These are phyloP conservation scores for Epithele typhae DNA, from an alignment of 768 basidiomycete genomes.

Conservation along the genomic window DNA sequence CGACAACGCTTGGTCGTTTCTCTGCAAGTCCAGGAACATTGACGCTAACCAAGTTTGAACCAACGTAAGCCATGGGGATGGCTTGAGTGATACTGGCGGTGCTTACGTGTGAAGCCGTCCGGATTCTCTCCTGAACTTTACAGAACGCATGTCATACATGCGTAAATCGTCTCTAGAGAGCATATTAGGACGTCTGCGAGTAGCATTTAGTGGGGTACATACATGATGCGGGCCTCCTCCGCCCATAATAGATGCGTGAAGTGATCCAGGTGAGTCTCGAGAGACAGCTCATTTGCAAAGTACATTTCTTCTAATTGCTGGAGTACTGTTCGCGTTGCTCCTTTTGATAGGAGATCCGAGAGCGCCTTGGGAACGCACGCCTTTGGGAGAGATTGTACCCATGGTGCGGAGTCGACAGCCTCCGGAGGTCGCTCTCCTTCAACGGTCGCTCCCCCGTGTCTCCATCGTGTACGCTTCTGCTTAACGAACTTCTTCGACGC, in stretches of 20 bases:
- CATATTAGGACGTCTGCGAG: neutral
- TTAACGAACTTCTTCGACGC: too few relatives aligned
- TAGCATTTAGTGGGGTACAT: too few relatives aligned
- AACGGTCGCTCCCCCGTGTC: conserved; percentile 19
- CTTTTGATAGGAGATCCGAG: neutral
- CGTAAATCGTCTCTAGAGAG: conserved; percentile 27
- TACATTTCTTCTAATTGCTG: too few relatives aligned
- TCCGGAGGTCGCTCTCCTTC: conserved; percentile 27
- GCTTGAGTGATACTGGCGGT: neutral
- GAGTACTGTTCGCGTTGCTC: neutral
- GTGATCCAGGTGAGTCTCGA: neutral
- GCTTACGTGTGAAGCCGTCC: conserved; percentile 41
- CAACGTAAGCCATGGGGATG: neutral
- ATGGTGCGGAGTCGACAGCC: conserved; percentile 8
- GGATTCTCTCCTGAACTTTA: conserved; percentile 30
- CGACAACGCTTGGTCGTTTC: conserved; percentile 54
- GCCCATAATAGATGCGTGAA: neutral
- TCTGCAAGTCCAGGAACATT: conserved; percentile 52
- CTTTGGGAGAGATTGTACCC: conserved; percentile 13
- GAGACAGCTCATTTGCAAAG: neutral
- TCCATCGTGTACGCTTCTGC: too few relatives aligned
- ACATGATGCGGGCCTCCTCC: too few relatives aligned
- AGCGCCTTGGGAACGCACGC: conserved; percentile 9
- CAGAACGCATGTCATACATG: conserved; percentile 35
- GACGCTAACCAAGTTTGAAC: conserved; percentile 34